These are phyloP conservation scores for Penstemon barbatus DNA, from an alignment of 257 asterid genomes.

Conservation along the genomic window DNA sequence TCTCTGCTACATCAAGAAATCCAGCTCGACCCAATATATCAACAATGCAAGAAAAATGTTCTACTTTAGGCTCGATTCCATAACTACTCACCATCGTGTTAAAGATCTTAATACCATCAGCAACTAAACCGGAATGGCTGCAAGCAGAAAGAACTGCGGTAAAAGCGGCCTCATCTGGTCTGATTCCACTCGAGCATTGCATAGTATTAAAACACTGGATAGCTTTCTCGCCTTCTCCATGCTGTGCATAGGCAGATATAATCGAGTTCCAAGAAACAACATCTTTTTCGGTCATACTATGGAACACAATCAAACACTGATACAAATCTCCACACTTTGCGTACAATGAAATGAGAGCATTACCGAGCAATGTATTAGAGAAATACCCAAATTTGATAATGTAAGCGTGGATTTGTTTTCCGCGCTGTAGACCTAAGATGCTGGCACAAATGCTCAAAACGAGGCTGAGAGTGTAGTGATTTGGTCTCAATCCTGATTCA, in stretches of 20 bases:
- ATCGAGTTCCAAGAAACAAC: slow-evolving; percentile 75
- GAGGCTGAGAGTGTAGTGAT: slow-evolving; percentile 72
- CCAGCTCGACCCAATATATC: slow-evolving; percentile 82
- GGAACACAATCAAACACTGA: slow-evolving; percentile 59
- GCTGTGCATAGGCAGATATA: slow-evolving; percentile 72
- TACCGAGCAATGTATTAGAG: slow-evolving; percentile 55
- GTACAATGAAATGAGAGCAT: slow-evolving; percentile 67
- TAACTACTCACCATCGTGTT: slow-evolving; percentile 48
- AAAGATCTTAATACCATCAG: slow-evolving; percentile 60
- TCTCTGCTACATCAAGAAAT: slow-evolving; percentile 63
- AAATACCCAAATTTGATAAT: slow-evolving; percentile 48
- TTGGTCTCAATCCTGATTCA: slow-evolving; percentile 44
- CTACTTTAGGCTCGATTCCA: slow-evolving; percentile 53
- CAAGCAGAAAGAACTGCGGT: slow-evolving; percentile 87
- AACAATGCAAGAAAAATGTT: slow-evolving; percentile 72
- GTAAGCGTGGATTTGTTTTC: slow-evolving; percentile 65
- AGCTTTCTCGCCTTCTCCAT: slow-evolving; percentile 74
- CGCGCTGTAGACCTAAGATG: slow-evolving; percentile 54
- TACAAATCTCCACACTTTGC: slow-evolving; percentile 67
- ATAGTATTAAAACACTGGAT: slow-evolving; percentile 59
- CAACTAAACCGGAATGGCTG: slow-evolving; percentile 77
- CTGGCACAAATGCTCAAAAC: slow-evolving; percentile 65
- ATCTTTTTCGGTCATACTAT: slow-evolving; percentile 51
- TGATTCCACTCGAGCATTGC: slow-evolving; percentile 37
- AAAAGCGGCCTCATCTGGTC: slow-evolving; percentile 76